Percentiles rank a stretch among this genome's conserved stretches.
phyloP scores from a whole-genome alignment of 306 rosid genomes.

The Abrus precatorius region DNA sequence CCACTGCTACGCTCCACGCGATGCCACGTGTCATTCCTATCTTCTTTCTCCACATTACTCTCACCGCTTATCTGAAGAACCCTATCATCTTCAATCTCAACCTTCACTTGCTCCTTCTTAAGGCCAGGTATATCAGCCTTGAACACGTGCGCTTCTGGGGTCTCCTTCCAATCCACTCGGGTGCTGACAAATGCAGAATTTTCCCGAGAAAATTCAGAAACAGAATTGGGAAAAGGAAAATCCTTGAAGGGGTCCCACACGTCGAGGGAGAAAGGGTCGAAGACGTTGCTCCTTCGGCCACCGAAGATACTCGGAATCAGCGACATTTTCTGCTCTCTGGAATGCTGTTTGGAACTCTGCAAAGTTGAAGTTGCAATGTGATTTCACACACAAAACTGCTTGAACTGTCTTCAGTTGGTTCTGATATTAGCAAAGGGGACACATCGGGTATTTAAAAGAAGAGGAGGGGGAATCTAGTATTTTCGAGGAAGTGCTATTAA shows the following conservation, averaged over 20 bases:
- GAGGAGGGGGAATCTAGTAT: neutral
- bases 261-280: conserved; percentile 53
- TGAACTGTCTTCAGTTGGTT: no score
- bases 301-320: conserved; percentile 55
- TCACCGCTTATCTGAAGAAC: conserved; percentile 59
- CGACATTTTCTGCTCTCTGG: conserved; percentile 22
- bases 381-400: neutral
- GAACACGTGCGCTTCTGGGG: conserved; percentile 59
- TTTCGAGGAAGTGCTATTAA: neutral
- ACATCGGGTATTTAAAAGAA: neutral
- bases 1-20: conserved; percentile 56
- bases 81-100: conserved; percentile 48
- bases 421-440: neutral
- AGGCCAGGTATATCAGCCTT: conserved; percentile 54
- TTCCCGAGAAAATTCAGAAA: conserved; percentile 44
- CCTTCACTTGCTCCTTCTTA: conserved; percentile 57
- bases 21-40: conserved; percentile 53
- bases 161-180: conserved; percentile 56
- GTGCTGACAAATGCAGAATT: conserved; percentile 50
- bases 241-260: conserved; percentile 53
- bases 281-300: conserved; percentile 43
- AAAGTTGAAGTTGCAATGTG: no score
- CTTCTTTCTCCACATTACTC: conserved; percentile 55
- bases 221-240: conserved; percentile 28
- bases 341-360: no score